Percentiles rank a stretch among this genome's conserved stretches.
Evolutionary conservation across 306 rosid species (phyloP).

Genomic region (Ceratonia siliqua): DNA sequence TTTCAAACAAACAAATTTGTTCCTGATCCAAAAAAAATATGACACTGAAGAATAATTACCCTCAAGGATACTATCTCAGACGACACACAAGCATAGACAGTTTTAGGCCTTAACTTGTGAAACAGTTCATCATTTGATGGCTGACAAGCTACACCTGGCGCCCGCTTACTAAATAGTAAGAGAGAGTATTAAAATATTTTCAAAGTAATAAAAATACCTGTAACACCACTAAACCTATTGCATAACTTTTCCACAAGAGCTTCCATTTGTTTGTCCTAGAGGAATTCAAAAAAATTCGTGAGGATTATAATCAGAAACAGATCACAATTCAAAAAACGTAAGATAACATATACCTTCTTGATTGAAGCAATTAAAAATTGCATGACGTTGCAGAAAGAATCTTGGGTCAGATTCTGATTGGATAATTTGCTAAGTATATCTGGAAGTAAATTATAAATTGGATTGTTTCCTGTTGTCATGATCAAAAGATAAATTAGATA

Average conservation of each 20-base stretch:
- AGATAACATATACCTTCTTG: slow-evolving; percentile 66
- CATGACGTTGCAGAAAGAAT: slow-evolving; percentile 89
- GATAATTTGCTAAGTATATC: slow-evolving; percentile 93
- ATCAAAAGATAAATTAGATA: slow-evolving; percentile 18
- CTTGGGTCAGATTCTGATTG: slow-evolving; percentile 68
- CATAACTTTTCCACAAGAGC: slow-evolving; percentile 96
- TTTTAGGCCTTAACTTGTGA: not conserved
- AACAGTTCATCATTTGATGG: not conserved
- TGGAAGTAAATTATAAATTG: slow-evolving; percentile 91
- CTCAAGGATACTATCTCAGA: slow-evolving; percentile 1
- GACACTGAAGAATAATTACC: not conserved
- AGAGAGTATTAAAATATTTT: slow-evolving; percentile 6
- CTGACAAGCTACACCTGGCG: not conserved
- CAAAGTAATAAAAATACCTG: slow-evolving; percentile 50
- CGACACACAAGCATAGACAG: not conserved
- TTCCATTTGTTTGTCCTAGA: slow-evolving; percentile 95
- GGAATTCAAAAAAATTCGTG: slow-evolving; percentile 35
- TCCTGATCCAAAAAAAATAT: not conserved
- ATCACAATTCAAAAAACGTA: slow-evolving; percentile 11
- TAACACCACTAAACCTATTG: slow-evolving; percentile 83
- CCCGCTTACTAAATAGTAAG: not conserved
- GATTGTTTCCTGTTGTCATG: slow-evolving; percentile 76
- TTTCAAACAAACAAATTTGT: slow-evolving; percentile 1
- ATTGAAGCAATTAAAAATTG: slow-evolving; percentile 92
- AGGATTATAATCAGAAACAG: slow-evolving; percentile 24